Evolutionary conservation across 2,329 filamentous ascomycete genomes (phyloP).

Genomic region (Dothistroma septosporum): DNA sequence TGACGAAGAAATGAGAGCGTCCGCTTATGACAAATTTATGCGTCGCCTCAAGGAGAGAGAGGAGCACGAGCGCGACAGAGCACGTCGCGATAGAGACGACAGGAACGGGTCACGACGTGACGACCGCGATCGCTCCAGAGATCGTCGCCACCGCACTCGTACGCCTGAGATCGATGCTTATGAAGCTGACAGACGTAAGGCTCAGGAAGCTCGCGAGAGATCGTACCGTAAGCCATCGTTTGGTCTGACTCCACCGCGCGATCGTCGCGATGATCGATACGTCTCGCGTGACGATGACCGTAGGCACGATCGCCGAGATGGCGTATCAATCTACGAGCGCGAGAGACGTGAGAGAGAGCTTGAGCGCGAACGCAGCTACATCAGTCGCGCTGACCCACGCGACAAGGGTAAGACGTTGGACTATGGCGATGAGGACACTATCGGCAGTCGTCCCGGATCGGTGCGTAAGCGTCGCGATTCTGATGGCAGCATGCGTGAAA

Average conservation of each 20-base stretch:
- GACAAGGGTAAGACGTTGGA: constrained; percentile 83
- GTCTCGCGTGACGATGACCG: constrained; percentile 17
- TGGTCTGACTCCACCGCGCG: constrained; percentile 35
- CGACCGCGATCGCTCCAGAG: constrained; percentile 37
- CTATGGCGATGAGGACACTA: constrained; percentile 69
- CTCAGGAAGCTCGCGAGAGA: constrained; percentile 87
- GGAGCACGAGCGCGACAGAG: constrained; percentile 55
- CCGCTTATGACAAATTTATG: constrained; percentile 87
- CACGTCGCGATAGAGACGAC: constrained; percentile 52
- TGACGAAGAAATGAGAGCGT: constrained; percentile 75
- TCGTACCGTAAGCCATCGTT: constrained; percentile 72
- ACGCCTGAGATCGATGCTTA: constrained; percentile 90
- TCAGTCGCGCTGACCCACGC: constrained; percentile 72
- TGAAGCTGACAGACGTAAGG: constrained; percentile 89
- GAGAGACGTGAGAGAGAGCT: constrained; percentile 85
- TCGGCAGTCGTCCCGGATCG: constrained; percentile 49
- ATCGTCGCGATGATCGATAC: constrained; percentile 27
- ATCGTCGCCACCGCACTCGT: constrained; percentile 51
- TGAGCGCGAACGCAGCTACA: constrained; percentile 82
- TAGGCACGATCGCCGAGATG: constrained; percentile 25
- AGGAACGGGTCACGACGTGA: constrained; percentile 42
- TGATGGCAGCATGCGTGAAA: constrained; percentile 51
- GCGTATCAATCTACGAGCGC: constrained; percentile 65
- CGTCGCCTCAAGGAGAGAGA: constrained; percentile 80
- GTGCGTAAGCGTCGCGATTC: constrained; percentile 63